phyloP scores from a whole-genome alignment of 169 alveolate genomes.

The Theileria luwenshuni region DNA sequence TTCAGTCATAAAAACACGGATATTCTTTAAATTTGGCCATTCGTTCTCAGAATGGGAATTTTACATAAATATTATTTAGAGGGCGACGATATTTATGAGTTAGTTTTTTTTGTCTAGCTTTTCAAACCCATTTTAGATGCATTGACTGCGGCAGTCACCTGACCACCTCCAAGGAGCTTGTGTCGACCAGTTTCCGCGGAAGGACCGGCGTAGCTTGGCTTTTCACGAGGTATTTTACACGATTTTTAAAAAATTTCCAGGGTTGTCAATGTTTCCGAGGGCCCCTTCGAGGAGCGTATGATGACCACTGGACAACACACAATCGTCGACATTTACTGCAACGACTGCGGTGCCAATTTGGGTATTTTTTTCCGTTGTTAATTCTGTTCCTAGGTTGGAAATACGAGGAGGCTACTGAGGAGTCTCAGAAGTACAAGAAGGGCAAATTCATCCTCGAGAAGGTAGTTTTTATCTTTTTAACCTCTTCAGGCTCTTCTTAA shows the following conservation, averaged over 20 bases:
- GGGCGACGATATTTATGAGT: slow-evolving; percentile 53
- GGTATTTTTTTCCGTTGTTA: slow-evolving; percentile 18
- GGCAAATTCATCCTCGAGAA: slow-evolving; percentile 82
- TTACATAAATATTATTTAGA: slow-evolving; percentile 36
- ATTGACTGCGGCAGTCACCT: slow-evolving; percentile 72
- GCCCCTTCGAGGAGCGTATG: slow-evolving; percentile 84
- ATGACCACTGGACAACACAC: slow-evolving; percentile 90
- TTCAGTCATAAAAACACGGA: background rate
- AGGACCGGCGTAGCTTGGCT: slow-evolving; percentile 89
- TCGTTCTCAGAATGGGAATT: too few species aligned
- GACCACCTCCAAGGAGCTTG: slow-evolving; percentile 66
- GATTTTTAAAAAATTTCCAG: slow-evolving; percentile 52
- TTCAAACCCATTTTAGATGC: slow-evolving; percentile 53
- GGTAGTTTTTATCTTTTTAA: slow-evolving; percentile 32
- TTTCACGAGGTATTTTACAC: slow-evolving; percentile 64
- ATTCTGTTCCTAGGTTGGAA: slow-evolving; percentile 73
- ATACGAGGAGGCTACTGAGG: slow-evolving; percentile 79
- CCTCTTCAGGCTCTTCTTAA: slow-evolving; percentile 36
- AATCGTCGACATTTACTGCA: slow-evolving; percentile 87
- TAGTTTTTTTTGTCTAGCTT: background rate
- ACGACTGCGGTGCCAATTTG: slow-evolving; percentile 85
- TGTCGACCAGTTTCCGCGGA: slow-evolving; percentile 81
- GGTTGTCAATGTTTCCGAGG: slow-evolving; percentile 85
- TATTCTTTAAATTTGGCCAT: slow-evolving; percentile 15
- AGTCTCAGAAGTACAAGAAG: slow-evolving; percentile 80